These are phyloP conservation scores for Zarea fungicola DNA, from an alignment of 2,329 filamentous ascomycete species.

Conservation along the genomic window DNA sequence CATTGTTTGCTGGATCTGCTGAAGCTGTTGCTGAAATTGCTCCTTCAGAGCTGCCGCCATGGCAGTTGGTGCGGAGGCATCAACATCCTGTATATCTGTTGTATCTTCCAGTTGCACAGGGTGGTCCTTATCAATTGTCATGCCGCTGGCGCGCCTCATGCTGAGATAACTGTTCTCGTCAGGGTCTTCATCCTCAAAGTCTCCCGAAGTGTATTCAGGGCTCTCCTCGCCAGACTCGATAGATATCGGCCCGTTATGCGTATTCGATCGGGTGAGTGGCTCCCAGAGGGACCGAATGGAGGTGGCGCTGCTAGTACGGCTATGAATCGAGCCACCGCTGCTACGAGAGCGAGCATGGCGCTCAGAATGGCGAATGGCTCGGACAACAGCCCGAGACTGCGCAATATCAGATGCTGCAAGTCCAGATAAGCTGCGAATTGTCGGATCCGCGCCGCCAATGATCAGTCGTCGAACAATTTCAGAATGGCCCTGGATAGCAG, in stretches of 20 bases:
- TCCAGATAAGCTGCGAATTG: conserved; percentile 62
- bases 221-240: conserved; percentile 39
- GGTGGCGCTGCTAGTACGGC: conserved; percentile 59
- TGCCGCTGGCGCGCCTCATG: conserved; percentile 30
- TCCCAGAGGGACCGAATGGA: conserved; percentile 66
- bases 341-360: conserved; percentile 63
- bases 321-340: conserved; percentile 57
- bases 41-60: conserved; percentile 68
- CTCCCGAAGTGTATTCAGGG: conserved; percentile 40
- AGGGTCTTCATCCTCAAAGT: conserved; percentile 38
- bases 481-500: conserved; percentile 67
- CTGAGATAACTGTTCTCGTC: conserved; percentile 32
- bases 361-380: conserved; percentile 57
- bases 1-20: conserved; percentile 70
- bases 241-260: conserved; percentile 31
- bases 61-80: conserved; percentile 48
- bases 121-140: conserved; percentile 28
- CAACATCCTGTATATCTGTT: conserved; percentile 26
- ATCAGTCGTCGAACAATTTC: conserved; percentile 74
- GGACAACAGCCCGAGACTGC: conserved; percentile 57
- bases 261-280: conserved; percentile 34
- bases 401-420: conserved; percentile 68
- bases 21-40: conserved; percentile 66
- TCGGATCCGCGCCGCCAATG: conserved; percentile 66
- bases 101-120: conserved; percentile 34